phyloP scores from a whole-genome alignment of 129 eudicot species.

The carrot (Daucus carota) region DH1_v3.0 NC_030384.2:20784501-20785000 shows the following conservation, averaged over 20 bases:
- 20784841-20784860: slow-evolving; percentile 87
- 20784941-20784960: slow-evolving; percentile 81
- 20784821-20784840: slow-evolving; percentile 94
- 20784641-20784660: slow-evolving; percentile 82
- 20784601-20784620: neutral
- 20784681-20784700: slow-evolving; percentile 85
- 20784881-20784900: slow-evolving; percentile 91
- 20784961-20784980: slow-evolving; percentile 92
- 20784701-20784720: slow-evolving; percentile 97
- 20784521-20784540: neutral
- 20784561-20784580: neutral
- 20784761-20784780: slow-evolving; percentile 91
- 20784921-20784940: slow-evolving; percentile 87
- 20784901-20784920: slow-evolving; percentile 95
- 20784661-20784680: slow-evolving; percentile 95
- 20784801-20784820: slow-evolving; percentile 76
- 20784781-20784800: slow-evolving; percentile 94
- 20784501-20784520: neutral
- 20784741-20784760: slow-evolving; percentile 91
- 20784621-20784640: slow-evolving; percentile 14
- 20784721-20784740: slow-evolving; percentile 98
- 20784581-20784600: neutral
- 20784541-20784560: neutral
- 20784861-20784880: slow-evolving; percentile 65
- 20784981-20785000: slow-evolving; percentile 93